Conservation (phyloP, 139 green algal genomes). For the Chlamydomonas incerta region DNA sequence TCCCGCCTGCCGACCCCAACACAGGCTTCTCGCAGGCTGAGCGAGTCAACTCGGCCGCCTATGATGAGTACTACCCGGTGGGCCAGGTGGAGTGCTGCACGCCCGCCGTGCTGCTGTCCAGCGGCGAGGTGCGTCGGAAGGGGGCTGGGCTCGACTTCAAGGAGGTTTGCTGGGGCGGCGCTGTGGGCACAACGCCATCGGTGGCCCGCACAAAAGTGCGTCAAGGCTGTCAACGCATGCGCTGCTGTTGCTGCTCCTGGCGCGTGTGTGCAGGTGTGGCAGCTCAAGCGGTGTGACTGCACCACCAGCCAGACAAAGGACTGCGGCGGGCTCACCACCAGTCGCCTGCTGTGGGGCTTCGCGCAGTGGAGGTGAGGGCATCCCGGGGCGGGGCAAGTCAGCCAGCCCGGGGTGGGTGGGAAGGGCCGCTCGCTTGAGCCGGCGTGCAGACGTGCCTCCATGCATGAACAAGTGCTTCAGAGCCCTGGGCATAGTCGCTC, state of each 20-base stretch:
- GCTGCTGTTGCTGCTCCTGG: too few relatives aligned
- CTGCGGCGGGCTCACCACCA: constrained; percentile 64
- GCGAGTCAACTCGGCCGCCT: constrained; percentile 44
- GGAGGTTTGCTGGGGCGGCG: too few relatives aligned
- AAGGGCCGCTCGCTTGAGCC: too few relatives aligned
- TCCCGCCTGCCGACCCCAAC: not conserved
- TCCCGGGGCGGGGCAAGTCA: too few relatives aligned
- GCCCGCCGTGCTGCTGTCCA: constrained; percentile 71
- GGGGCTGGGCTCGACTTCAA: too few relatives aligned
- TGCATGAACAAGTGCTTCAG: too few relatives aligned
- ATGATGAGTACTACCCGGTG: constrained; percentile 71
- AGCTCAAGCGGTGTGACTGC: constrained; percentile 78
- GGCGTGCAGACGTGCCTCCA: too few relatives aligned
- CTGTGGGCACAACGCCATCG: too few relatives aligned
- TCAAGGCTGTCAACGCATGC: too few relatives aligned
- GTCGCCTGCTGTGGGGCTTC: constrained; percentile 64
- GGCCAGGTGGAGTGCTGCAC: constrained; percentile 79
- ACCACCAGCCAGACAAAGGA: constrained; percentile 55
- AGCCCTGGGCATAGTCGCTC: too few relatives aligned
- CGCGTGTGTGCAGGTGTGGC: constrained; percentile 55
- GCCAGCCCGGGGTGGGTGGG: too few relatives aligned
- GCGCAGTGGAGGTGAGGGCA: constrained; percentile 61
- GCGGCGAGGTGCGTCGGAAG: constrained; percentile 53
- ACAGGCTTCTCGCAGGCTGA: constrained; percentile 61
- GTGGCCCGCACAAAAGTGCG: too few relatives aligned